Conservation (phyloP, 331 rosid species). For the Telfairia occidentalis region DNA sequence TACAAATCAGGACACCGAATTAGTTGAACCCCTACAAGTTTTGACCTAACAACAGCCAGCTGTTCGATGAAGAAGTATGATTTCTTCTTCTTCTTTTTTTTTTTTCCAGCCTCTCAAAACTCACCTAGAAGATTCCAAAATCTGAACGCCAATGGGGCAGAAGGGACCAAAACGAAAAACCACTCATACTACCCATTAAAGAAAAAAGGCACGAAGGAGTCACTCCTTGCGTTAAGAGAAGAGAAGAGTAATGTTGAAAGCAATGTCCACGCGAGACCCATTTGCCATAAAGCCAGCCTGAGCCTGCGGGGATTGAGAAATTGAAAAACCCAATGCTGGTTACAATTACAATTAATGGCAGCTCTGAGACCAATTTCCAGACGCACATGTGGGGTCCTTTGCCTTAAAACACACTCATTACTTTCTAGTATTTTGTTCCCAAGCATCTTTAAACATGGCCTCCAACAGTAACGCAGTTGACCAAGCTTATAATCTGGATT, state of each 20-base stretch:
- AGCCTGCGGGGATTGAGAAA: conserved; percentile 13
- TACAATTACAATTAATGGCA: conserved; percentile 32
- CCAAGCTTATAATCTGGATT: conserved; percentile 9
- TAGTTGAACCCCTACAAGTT: conserved; percentile 59
- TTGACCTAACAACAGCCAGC: conserved; percentile 15
- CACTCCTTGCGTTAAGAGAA: conserved; percentile 17
- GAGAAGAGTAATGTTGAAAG: conserved; percentile 13
- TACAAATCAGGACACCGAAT: conserved; percentile 24
- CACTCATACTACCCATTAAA: conserved; percentile 29
- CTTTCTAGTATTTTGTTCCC: conserved; percentile 34
- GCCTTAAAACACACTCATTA: conserved; percentile 69
- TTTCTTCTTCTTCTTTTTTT: too few relatives aligned
- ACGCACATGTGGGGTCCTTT: conserved; percentile 52
- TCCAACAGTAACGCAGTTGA: conserved; percentile 7
- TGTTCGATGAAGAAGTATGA: background rate
- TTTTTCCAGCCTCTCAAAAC: background rate
- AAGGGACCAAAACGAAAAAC: conserved; percentile 39
- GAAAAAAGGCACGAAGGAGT: conserved; percentile 20
- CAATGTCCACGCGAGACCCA: conserved; percentile 25
- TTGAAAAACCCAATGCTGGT: conserved; percentile 21
- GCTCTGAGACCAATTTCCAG: conserved; percentile 17
- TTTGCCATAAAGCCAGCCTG: conserved; percentile 22
- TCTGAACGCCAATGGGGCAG: conserved; percentile 22
- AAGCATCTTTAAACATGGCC: conserved; percentile 22
- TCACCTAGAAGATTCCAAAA: conserved; percentile 29